Percentiles rank a stretch among this genome's conserved stretches.
phyloP scores from a whole-genome alignment of 257 asterid species.

The Cinchona pubescens region DNA sequence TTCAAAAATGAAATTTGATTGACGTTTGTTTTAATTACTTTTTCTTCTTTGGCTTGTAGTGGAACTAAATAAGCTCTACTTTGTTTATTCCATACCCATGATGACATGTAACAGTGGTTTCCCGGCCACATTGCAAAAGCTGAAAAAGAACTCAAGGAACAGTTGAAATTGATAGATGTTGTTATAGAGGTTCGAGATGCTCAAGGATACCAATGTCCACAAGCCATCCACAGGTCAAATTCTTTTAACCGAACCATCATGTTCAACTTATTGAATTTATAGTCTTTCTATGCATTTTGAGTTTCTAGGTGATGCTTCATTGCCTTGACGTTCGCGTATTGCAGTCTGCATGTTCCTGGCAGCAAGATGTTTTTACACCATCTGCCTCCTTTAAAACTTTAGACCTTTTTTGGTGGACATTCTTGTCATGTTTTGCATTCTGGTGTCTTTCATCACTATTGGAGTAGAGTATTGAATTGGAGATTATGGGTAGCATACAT shows the following conservation, averaged over 20 bases:
- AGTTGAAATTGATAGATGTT: constrained; percentile 95
- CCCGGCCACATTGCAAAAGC: constrained; percentile 97
- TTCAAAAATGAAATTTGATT: constrained; percentile 17
- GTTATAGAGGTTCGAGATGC: constrained; percentile 98
- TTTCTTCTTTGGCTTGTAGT: constrained; percentile 10
- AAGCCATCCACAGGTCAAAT: constrained; percentile 74
- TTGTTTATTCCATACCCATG: constrained; percentile 21
- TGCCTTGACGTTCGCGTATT: background rate
- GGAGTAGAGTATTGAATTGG: background rate
- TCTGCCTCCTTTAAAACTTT: background rate
- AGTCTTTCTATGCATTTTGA: background rate
- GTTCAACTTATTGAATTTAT: constrained; percentile 9
- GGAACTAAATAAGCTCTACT: constrained; percentile 11
- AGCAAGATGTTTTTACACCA: background rate
- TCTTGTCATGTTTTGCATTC: background rate
- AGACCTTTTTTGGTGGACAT: background rate
- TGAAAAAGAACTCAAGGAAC: constrained; percentile 89
- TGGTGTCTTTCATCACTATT: background rate
- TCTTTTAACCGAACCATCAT: constrained; percentile 2
- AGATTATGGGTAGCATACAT: background rate
- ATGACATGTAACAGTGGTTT: constrained; percentile 64
- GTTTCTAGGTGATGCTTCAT: background rate
- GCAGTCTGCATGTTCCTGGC: background rate
- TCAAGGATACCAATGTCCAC: constrained; percentile 89
- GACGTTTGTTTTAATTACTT: background rate